Evolutionary conservation across 371 early-diverging fungal species (phyloP).

Genomic region (Mucor piriformis): DNA sequence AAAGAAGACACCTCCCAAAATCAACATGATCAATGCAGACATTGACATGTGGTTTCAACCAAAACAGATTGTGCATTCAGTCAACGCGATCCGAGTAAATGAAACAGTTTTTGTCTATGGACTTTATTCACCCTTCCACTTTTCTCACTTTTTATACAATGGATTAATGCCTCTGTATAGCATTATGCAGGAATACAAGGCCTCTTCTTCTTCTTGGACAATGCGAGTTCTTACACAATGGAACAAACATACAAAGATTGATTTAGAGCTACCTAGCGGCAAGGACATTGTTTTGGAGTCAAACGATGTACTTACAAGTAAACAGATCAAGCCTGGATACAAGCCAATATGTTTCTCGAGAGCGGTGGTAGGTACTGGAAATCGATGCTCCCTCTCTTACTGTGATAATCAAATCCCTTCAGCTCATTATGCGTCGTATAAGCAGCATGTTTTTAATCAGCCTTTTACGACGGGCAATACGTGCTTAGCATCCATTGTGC

Average conservation of each 20-base stretch:
- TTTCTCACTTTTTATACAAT: conserved; percentile 55
- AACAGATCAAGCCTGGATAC: conserved; percentile 35
- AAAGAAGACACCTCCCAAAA: conserved; percentile 19
- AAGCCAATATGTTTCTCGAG: conserved; percentile 50
- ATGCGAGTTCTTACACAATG: conserved; percentile 27
- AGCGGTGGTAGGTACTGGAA: conserved; percentile 55
- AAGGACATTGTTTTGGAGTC: conserved; percentile 43
- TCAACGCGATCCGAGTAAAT: conserved; percentile 29
- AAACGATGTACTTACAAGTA: conserved; percentile 27
- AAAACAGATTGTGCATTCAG: background rate
- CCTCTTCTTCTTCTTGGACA: conserved; percentile 35
- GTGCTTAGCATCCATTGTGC: conserved; percentile 3
- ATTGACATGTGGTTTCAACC: conserved; percentile 46
- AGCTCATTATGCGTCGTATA: conserved; percentile 38
- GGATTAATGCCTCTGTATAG: conserved; percentile 56
- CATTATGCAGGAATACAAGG: conserved; percentile 39
- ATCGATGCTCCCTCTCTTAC: conserved; percentile 46
- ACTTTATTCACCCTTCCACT: conserved; percentile 50
- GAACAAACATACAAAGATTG: conserved; percentile 8
- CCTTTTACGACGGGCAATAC: conserved; percentile 11
- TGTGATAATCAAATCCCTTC: conserved; percentile 47
- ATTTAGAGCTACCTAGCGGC: conserved; percentile 16
- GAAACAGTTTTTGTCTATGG: conserved; percentile 56
- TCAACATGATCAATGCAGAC: conserved; percentile 48
- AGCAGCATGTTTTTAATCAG: conserved; percentile 26